A percentile compares a stretch with the other conserved stretches of the same genome.
These are phyloP conservation scores for Cubamyces sp. DNA, from an alignment of 768 basidiomycete species.

Conservation along the genomic window DNA sequence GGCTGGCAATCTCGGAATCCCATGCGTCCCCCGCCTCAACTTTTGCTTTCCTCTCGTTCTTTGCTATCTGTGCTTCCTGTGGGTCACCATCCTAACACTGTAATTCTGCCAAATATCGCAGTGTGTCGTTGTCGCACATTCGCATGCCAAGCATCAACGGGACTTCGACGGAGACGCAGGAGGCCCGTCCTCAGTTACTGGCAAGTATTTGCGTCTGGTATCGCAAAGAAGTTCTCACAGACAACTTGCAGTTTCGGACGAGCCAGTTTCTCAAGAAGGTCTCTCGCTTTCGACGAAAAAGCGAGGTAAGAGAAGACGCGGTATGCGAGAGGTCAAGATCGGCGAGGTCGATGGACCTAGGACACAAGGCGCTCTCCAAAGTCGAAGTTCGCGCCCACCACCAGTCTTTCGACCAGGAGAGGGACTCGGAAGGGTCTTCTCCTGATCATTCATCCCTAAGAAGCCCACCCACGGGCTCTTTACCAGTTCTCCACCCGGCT, in stretches of 20 bases:
- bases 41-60: neutral
- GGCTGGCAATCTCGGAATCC: conserved; percentile 4
- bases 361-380: conserved; percentile 24
- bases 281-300: conserved; percentile 27
- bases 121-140: too few species aligned
- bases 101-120: too few species aligned
- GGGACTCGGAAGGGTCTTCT: conserved; percentile 18
- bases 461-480: neutral
- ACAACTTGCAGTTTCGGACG: conserved; percentile 29
- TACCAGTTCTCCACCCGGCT: neutral
- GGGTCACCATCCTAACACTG: neutral
- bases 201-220: conserved; percentile 11
- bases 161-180: conserved; percentile 17
- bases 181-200: conserved; percentile 24
- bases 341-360: conserved; percentile 32
- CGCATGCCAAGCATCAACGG: conserved; percentile 11
- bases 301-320: conserved; percentile 21
- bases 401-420: conserved; percentile 20
- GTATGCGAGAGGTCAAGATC: conserved; percentile 12
- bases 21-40: conserved; percentile 1
- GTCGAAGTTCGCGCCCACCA: conserved; percentile 20
- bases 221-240: conserved; percentile 11
- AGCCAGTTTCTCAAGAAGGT: conserved; percentile 35
- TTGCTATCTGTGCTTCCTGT: neutral
- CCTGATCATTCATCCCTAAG: conserved; percentile 11